These are phyloP conservation scores for Fraxinus platypoda DNA, from an alignment of 305 asterid species.

Conservation along the genomic window DNA sequence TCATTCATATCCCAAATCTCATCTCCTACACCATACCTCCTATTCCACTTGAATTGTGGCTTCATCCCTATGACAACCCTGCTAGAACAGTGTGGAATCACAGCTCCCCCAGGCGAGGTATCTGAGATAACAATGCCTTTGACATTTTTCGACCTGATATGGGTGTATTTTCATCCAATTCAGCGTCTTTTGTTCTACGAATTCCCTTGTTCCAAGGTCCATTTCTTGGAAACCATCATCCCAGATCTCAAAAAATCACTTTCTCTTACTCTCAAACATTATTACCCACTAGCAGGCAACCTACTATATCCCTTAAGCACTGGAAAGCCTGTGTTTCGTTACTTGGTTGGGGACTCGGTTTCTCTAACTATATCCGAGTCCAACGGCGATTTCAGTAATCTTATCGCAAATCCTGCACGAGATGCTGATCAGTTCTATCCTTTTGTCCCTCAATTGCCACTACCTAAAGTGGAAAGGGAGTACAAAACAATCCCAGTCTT, in stretches of 20 bases:
- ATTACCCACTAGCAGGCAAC: conserved; percentile 29
- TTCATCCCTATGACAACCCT: neutral
- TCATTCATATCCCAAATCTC: too few relatives aligned
- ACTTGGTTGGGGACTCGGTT: conserved; percentile 19
- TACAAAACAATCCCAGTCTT: conserved; percentile 6
- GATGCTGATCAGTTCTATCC: too few relatives aligned
- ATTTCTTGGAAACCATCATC: conserved; percentile 7
- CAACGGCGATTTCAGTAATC: conserved; percentile 9
- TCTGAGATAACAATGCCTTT: conserved; percentile 2
- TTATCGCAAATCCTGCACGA: too few relatives aligned
- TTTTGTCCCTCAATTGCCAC: too few relatives aligned
- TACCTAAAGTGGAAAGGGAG: neutral
- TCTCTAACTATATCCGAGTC: conserved; percentile 16
- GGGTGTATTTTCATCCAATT: conserved; percentile 18
- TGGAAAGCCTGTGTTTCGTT: conserved; percentile 11
- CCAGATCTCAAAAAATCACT: conserved; percentile 23
- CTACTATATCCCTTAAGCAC: neutral
- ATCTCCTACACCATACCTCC: too few relatives aligned
- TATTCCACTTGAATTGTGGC: too few relatives aligned
- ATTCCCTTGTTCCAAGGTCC: neutral
- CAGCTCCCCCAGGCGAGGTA: conserved; percentile 19
- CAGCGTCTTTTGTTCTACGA: conserved; percentile 29
- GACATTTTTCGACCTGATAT: conserved; percentile 27
- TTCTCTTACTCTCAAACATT: conserved; percentile 21
- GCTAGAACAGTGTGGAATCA: conserved; percentile 18